Percentiles rank a stretch among this genome's conserved stretches.
Evolutionary conservation across 1,284 basidiomycete genomes (phyloP).

Genomic region (Phenoliferia sp.): DNA sequence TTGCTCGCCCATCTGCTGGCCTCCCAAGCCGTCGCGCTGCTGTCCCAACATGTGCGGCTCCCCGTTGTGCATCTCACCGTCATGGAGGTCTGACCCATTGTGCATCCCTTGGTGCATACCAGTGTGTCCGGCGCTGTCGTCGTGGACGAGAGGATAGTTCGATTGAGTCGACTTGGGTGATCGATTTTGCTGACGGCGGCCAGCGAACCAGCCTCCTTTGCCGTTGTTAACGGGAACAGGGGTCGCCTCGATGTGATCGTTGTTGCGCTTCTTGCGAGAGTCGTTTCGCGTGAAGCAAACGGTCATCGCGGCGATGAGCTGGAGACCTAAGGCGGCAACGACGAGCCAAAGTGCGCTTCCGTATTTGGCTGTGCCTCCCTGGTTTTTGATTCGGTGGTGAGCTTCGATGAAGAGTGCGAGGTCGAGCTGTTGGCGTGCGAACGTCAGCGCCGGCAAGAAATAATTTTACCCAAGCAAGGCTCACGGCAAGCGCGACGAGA

Average conservation of each 20-base stretch:
- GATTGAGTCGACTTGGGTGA: no score
- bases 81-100: no score
- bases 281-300: slow-evolving; percentile 24
- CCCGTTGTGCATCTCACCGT: no score
- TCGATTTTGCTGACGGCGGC: neutral
- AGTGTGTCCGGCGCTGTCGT: neutral
- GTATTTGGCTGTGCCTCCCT: slow-evolving; percentile 10
- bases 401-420: slow-evolving; percentile 25
- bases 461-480: neutral
- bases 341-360: slow-evolving; percentile 23
- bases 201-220: slow-evolving; percentile 2
- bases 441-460: neutral
- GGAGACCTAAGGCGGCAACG: slow-evolving; percentile 23
- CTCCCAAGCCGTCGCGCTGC: no score
- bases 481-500: slow-evolving; percentile 18
- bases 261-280: slow-evolving; percentile 9
- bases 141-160: neutral
- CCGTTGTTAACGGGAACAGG: slow-evolving; percentile 13
- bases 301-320: slow-evolving; percentile 15
- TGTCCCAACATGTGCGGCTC: no score
- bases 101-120: slow-evolving; percentile 12
- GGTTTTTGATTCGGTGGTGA: slow-evolving; percentile 17
- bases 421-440: slow-evolving; percentile 6
- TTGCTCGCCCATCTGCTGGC: no score
- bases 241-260: slow-evolving; percentile 1